These are phyloP conservation scores for Penicillium atrosanguineum DNA, from an alignment of 495 filamentous ascomycete species.

Conservation along the genomic window DNA sequence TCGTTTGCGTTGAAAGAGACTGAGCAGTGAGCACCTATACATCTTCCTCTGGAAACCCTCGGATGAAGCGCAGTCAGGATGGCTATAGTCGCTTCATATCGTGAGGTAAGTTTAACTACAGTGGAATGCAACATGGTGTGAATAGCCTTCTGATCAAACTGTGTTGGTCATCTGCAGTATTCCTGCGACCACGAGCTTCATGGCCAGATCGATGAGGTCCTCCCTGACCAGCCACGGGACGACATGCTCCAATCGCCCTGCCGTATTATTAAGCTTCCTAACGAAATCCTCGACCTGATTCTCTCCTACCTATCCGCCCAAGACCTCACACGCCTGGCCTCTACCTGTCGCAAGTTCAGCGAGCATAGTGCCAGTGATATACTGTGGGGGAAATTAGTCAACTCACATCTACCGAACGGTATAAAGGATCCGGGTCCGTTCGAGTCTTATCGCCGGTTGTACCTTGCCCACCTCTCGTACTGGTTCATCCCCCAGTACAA, in stretches of 20 bases:
- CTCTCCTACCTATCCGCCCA: constrained; percentile 56
- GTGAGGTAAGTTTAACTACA: not conserved
- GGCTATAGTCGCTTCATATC: not conserved
- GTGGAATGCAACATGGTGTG: not conserved
- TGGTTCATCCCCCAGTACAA: constrained; percentile 82
- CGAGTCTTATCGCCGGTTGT: constrained; percentile 64
- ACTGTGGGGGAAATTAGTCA: constrained; percentile 62
- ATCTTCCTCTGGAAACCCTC: not conserved
- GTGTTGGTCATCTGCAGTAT: constrained; percentile 4
- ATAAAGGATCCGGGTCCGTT: constrained; percentile 53
- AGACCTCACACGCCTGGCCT: constrained; percentile 54
- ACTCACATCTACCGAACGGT: constrained; percentile 55
- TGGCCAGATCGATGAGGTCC: constrained; percentile 12
- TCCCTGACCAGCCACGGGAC: constrained; percentile 5
- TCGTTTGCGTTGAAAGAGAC: constrained; percentile 15
- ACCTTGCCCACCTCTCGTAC: constrained; percentile 67
- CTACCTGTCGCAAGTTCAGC: constrained; percentile 54
- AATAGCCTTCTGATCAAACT: not conserved
- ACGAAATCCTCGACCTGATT: constrained; percentile 62
- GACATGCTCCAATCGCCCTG: constrained; percentile 1
- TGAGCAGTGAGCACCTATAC: constrained; percentile 1
- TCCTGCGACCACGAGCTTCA: not conserved
- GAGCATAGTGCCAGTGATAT: constrained; percentile 52
- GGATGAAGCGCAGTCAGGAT: constrained; percentile 1
- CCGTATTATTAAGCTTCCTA: constrained; percentile 50